phyloP scores from a whole-genome alignment of 2,329 filamentous ascomycete species.

The Aspergillus ruber region DNA sequence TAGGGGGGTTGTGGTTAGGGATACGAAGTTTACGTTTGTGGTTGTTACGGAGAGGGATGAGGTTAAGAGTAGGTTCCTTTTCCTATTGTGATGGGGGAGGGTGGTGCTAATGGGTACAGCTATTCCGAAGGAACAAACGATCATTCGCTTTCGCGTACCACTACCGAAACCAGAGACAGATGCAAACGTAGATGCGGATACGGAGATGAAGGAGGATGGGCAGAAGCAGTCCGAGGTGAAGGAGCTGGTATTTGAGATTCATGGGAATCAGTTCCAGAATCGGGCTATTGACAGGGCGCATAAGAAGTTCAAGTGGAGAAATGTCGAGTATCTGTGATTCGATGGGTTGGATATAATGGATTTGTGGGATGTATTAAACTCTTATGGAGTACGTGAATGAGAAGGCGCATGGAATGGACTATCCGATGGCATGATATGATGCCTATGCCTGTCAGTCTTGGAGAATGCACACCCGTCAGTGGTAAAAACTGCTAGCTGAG shows the following conservation, averaged over 20 bases:
- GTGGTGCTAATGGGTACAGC: constrained; percentile 30
- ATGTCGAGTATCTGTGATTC: constrained; percentile 56
- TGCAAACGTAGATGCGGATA: constrained; percentile 12
- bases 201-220: constrained; percentile 9
- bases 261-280: constrained; percentile 80
- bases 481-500: too few relatives aligned
- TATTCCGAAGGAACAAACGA: constrained; percentile 82
- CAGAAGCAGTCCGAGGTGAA: constrained; percentile 17
- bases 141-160: constrained; percentile 72
- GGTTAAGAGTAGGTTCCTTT: constrained; percentile 57
- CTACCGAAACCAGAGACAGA: constrained; percentile 19
- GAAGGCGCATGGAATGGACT: background rate
- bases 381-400: background rate
- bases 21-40: constrained; percentile 81
- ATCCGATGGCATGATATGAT: too few relatives aligned
- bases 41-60: constrained; percentile 66
- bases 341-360: background rate
- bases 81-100: background rate
- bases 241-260: constrained; percentile 70
- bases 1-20: constrained; percentile 79
- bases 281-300: constrained; percentile 78
- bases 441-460: too few relatives aligned
- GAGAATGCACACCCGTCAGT: too few relatives aligned
- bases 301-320: constrained; percentile 85
- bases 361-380: background rate